Base-by-base conservation (phyloP, 495 filamentous ascomycete genomes). In the Oleoguttula mirabilis region DNA sequence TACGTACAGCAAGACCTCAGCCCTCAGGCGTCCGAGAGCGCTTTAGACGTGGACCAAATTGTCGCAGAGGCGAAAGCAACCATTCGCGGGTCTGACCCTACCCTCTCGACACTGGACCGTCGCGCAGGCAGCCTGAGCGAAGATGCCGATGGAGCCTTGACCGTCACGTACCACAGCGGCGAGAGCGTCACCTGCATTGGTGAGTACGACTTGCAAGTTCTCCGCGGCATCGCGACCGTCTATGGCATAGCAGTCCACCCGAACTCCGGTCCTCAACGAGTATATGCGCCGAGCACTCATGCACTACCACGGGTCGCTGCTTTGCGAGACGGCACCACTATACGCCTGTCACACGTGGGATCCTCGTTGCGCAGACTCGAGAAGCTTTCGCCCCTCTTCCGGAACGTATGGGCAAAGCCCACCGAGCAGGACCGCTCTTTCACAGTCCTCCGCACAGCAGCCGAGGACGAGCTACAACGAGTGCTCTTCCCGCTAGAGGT, bases 261-360 rank as follows among this genome's bases (percentile, higher is more conserved):
- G 7, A 72, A 71, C 0, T 62, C 71, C 12, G 52, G 55, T 1
- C 38, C 69, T 0, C 69, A 79, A 46, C 67, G 76, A 58, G 70
- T 88, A 7, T 80, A 78, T 63, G 79, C 80, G 22, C 79, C 82
- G 10, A 75, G 71, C 27, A 86, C 80, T 7, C 84, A 90, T 58
- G 77, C 84, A 4, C 62, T 90, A 12, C 84, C 84, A 1, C 68
- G 80, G 8, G 72, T 93, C 35, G 69, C 75, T 39, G 77, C 70
- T 41, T 63, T 61, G 14, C 58, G 67, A 21, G 21, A 31, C 17
- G 66, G 71, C 42, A 57, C 73, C 0, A 64, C 67, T 11, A 55
- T 85, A 30, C 68, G 72, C 37, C 50, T 82, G 4, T 47, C 63
- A 2, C 74, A 77, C 6, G 70, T 65, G 33, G 61, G 69, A 11